A percentile compares a stretch with the other conserved stretches of the same genome.
phyloP scores from a whole-genome alignment of 108 stramenopile genomes.

The Asterionellopsis glacialis region DNA sequence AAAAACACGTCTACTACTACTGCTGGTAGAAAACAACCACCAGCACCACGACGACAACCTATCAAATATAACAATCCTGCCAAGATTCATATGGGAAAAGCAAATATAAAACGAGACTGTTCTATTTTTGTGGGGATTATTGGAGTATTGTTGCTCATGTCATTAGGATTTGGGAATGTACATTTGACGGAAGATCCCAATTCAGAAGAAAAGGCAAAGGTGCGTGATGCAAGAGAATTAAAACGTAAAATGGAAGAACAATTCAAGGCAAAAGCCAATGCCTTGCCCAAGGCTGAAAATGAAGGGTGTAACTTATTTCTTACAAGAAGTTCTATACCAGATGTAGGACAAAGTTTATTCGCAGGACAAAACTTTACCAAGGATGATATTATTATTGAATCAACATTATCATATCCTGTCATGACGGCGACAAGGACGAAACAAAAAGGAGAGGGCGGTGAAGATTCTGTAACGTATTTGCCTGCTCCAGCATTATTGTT shows the following conservation, averaged over 20 bases:
- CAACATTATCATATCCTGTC: neutral
- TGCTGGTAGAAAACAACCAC: too few species aligned
- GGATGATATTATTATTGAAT: conserved; percentile 3
- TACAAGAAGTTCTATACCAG: conserved; percentile 6
- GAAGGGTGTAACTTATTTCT: conserved; percentile 8
- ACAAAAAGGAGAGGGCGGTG: too few species aligned
- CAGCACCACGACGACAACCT: too few species aligned
- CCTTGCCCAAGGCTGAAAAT: neutral
- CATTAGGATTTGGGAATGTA: neutral
- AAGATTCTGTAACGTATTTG: neutral
- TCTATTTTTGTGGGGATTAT: neutral
- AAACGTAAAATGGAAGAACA: neutral
- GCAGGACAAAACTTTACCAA: conserved; percentile 3
- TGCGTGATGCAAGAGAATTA: neutral
- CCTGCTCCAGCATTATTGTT: conserved; percentile 1
- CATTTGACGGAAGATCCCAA: too few species aligned
- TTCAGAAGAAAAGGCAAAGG: neutral
- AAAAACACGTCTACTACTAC: too few species aligned
- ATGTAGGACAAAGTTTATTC: conserved; percentile 4
- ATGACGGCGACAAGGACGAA: neutral
- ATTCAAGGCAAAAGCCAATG: neutral
- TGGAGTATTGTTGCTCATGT: neutral
- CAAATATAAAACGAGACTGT: neutral
- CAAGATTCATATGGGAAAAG: neutral
- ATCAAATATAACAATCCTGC: too few species aligned